Evolutionary conservation across 306 rosid species (phyloP).

Genomic region (Quillaja saponaria): DNA sequence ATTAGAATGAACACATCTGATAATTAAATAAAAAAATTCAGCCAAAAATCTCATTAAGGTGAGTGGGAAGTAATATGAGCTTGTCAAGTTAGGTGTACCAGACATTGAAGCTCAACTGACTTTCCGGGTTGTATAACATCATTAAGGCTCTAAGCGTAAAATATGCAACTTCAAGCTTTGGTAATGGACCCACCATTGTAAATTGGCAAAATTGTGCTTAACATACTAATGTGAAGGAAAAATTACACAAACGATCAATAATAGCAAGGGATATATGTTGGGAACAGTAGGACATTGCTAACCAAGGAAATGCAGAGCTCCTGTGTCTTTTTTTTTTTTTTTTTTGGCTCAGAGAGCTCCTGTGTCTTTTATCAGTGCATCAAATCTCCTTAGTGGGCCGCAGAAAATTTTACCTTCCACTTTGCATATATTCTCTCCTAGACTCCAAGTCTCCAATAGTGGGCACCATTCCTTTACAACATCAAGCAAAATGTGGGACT

Average conservation of each 20-base stretch:
- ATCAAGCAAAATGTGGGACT: constrained; percentile 15
- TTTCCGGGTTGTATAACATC: constrained; percentile 28
- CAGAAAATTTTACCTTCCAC: constrained; percentile 30
- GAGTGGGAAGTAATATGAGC: constrained; percentile 33
- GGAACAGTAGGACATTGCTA: constrained; percentile 15
- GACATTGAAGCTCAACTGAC: constrained; percentile 15
- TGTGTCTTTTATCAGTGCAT: background rate
- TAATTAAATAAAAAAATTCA: no score
- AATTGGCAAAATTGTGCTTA: background rate
- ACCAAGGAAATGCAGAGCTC: constrained; percentile 24
- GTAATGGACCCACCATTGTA: no score
- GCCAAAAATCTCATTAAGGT: constrained; percentile 22
- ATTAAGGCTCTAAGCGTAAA: background rate
- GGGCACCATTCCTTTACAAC: constrained; percentile 26
- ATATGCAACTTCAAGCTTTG: no score
- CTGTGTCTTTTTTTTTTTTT: constrained; percentile 22
- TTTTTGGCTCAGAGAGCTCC: no score
- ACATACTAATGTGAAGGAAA: background rate
- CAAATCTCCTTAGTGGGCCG: constrained; percentile 25
- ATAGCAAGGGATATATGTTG: constrained; percentile 21
- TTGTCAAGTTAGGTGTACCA: constrained; percentile 28
- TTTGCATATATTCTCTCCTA: constrained; percentile 50
- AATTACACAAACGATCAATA: no score
- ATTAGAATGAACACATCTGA: no score
- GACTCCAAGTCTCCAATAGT: constrained; percentile 27